These are phyloP conservation scores for Ophiostoma himal-ulmi DNA, from an alignment of 2,329 filamentous ascomycete genomes.

Conservation along the genomic window DNA sequence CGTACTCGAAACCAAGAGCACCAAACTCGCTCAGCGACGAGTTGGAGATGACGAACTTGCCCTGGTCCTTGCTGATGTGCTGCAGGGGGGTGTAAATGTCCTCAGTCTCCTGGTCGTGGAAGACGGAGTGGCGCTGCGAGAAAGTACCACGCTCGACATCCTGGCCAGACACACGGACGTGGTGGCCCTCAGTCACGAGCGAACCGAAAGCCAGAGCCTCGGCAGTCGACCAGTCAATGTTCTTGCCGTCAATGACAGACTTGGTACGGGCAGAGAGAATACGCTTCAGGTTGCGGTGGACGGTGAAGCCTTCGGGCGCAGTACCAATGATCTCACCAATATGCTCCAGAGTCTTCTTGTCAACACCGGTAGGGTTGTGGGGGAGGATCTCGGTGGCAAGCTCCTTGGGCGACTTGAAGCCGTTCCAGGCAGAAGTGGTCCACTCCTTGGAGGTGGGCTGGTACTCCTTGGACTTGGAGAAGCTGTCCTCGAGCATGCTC, in stretches of 20 bases:
- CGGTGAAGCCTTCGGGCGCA: constrained; percentile 75
- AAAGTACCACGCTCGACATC: constrained; percentile 99
- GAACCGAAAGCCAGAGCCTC: constrained; percentile 93
- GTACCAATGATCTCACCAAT: constrained; percentile 76
- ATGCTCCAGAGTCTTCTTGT: constrained; percentile 65
- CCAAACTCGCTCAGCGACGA: constrained; percentile 70
- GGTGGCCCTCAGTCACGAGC: constrained; percentile 86
- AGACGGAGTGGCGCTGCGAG: constrained; percentile 92
- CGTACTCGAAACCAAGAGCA: constrained; percentile 94
- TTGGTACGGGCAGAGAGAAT: constrained; percentile 86
- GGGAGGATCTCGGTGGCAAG: constrained; percentile 89
- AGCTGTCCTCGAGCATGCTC: constrained; percentile 98
- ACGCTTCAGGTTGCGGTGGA: constrained; percentile 95
- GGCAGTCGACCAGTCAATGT: constrained; percentile 95
- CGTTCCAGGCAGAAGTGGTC: constrained; percentile 98
- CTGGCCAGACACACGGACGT: constrained; percentile 95
- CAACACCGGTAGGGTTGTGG: constrained; percentile 80
- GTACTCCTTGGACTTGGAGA: constrained; percentile 95
- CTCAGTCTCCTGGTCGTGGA: constrained; percentile 96
- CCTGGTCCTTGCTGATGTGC: constrained; percentile 83
- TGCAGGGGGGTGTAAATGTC: constrained; percentile 88
- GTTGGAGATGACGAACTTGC: constrained; percentile 93
- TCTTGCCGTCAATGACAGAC: constrained; percentile 83
- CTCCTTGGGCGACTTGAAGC: constrained; percentile 98
- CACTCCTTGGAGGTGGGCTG: constrained; percentile 94